phyloP scores from a whole-genome alignment of 768 basidiomycete species.

The Boletus vermiculosoides region DNA sequence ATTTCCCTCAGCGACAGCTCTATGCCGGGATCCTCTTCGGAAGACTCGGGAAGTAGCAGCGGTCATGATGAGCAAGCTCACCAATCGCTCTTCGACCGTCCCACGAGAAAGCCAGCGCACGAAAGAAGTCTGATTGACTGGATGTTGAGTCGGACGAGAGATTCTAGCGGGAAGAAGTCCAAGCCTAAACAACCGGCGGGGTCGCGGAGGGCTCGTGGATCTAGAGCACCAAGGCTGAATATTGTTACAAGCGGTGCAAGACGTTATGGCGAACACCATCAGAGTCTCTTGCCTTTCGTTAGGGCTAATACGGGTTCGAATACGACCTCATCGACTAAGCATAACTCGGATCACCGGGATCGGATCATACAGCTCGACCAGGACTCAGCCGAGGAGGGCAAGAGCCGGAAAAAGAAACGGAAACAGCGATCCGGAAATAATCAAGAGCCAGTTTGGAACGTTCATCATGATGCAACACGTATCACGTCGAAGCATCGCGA shows the following conservation, averaged over 20 bases:
- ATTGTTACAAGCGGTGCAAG: slow-evolving; percentile 40
- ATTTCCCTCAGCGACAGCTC: slow-evolving; percentile 27
- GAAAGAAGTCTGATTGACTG: slow-evolving; percentile 61
- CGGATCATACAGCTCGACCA: slow-evolving; percentile 8
- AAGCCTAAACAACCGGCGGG: slow-evolving; percentile 13
- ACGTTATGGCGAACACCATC: slow-evolving; percentile 34
- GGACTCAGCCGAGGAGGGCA: slow-evolving; percentile 3
- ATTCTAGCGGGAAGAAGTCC: slow-evolving; percentile 13
- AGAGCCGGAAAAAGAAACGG: slow-evolving; percentile 25
- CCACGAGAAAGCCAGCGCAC: slow-evolving; percentile 23
- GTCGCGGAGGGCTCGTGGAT: slow-evolving; percentile 13
- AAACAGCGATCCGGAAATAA: slow-evolving; percentile 30
- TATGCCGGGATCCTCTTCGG: slow-evolving; percentile 6
- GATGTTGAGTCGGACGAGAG: slow-evolving; percentile 54
- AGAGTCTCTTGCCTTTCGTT: slow-evolving; percentile 40
- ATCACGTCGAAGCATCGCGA: slow-evolving; percentile 34
- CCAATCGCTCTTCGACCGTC: slow-evolving; percentile 32
- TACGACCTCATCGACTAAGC: slow-evolving; percentile 6
- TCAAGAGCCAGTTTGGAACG: slow-evolving; percentile 36
- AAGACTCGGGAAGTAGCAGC: slow-evolving; percentile 11
- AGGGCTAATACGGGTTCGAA: slow-evolving; percentile 11
- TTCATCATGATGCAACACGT: slow-evolving; percentile 38
- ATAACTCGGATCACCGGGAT: slow-evolving; percentile 7
- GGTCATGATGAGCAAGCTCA: slow-evolving; percentile 36
- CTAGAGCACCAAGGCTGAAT: slow-evolving; percentile 28